Percentiles rank a stretch among this genome's conserved stretches.
Conservation (phyloP, 768 basidiomycete species). For the Podaxis sp. region DNA sequence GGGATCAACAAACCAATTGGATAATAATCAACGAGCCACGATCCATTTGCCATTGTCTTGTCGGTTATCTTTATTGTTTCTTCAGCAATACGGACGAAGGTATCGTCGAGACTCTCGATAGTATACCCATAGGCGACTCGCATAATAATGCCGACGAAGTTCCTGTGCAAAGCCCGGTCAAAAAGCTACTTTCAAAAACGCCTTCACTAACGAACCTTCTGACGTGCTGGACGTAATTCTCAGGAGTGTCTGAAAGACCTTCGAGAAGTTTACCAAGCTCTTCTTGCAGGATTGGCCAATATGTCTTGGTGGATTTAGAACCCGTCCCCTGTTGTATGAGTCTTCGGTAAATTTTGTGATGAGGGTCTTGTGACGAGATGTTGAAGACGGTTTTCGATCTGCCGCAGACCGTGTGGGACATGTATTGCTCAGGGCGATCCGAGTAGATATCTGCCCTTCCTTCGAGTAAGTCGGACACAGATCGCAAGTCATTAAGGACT, state of each 20-base stretch:
- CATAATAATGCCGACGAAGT: slow-evolving; percentile 40
- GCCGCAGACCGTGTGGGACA: slow-evolving; percentile 43
- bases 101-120: slow-evolving; percentile 32
- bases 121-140: slow-evolving; percentile 44
- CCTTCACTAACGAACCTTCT: slow-evolving; percentile 29
- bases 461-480: slow-evolving; percentile 50
- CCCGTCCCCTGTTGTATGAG: slow-evolving; percentile 39
- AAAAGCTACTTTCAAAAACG: neutral
- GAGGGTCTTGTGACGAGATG: slow-evolving; percentile 37
- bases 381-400: slow-evolving; percentile 43
- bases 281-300: slow-evolving; percentile 35
- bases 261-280: slow-evolving; percentile 35
- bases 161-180: slow-evolving; percentile 23
- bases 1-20: slow-evolving; percentile 31
- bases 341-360: slow-evolving; percentile 41
- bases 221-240: slow-evolving; percentile 34
- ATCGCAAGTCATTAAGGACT: slow-evolving; percentile 45
- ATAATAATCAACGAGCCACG: slow-evolving; percentile 44
- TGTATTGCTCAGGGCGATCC: slow-evolving; percentile 48
- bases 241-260: slow-evolving; percentile 30
- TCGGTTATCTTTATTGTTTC: slow-evolving; percentile 40
- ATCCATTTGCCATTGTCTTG: slow-evolving; percentile 38
- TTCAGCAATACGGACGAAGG: slow-evolving; percentile 38
- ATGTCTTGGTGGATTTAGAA: slow-evolving; percentile 32
- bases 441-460: slow-evolving; percentile 54